Evolutionary conservation across 257 asterid genomes (phyloP).

Genomic region (Solanum clarkiae): DNA sequence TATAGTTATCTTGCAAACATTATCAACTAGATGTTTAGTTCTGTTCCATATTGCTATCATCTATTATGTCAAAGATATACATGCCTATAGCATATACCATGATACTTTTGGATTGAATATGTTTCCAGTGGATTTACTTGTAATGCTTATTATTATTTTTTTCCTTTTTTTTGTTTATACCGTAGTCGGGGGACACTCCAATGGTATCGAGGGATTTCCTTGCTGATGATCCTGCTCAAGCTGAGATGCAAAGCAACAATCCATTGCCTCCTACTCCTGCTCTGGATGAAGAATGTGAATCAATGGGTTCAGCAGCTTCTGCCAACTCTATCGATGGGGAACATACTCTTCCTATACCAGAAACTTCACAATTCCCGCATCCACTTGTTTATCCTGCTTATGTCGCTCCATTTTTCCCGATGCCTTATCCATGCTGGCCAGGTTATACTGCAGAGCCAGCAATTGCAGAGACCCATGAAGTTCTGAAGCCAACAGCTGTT

Average conservation of each 20-base stretch:
- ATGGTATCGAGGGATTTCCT: constrained; percentile 51
- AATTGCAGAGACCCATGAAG: constrained; percentile 63
- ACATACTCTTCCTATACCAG: constrained; percentile 23
- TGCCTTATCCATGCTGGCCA: constrained; percentile 68
- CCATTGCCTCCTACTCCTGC: constrained; percentile 26
- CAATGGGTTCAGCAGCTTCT: constrained; percentile 80
- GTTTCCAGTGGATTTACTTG: not conserved
- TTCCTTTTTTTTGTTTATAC: not conserved
- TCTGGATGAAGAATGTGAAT: constrained; percentile 73
- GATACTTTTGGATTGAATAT: not conserved
- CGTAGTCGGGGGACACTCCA: constrained; percentile 54
- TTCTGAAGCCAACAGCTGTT: constrained; percentile 89
- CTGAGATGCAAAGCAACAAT: constrained; percentile 41
- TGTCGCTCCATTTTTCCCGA: constrained; percentile 56
- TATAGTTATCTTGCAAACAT: not conserved
- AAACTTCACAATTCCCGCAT: constrained; percentile 45
- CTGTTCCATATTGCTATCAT: not conserved
- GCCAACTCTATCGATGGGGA: constrained; percentile 63
- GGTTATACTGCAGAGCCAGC: constrained; percentile 44
- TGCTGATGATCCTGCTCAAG: constrained; percentile 33
- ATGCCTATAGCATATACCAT: not conserved
- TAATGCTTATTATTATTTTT: not conserved
- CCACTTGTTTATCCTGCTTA: constrained; percentile 76
- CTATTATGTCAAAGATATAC: not conserved
- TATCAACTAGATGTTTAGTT: not conserved